phyloP scores from a whole-genome alignment of 139 green algal genomes.

The Edaphochlamys debaryana region DNA sequence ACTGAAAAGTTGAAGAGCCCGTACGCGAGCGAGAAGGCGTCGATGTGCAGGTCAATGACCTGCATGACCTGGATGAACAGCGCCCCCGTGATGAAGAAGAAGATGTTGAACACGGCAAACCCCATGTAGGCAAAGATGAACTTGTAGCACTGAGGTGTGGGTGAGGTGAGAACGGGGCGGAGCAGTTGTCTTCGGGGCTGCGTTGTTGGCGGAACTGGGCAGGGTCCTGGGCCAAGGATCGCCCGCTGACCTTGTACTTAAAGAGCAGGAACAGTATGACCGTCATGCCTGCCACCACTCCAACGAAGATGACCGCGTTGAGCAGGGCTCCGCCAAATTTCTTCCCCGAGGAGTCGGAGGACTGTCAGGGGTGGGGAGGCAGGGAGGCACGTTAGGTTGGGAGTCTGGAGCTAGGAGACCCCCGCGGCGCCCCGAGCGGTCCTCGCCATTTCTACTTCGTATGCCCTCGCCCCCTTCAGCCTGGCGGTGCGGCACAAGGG shows the following conservation, averaged over 20 bases:
- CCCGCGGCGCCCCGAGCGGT: no score
- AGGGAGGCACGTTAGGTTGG: no score
- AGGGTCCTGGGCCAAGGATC: no score
- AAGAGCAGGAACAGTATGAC: conserved; percentile 92
- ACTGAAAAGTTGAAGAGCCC: conserved; percentile 92
- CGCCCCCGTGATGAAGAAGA: conserved; percentile 90
- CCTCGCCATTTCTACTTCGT: no score
- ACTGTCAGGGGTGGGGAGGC: conserved; percentile 47
- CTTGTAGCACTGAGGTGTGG: conserved; percentile 71
- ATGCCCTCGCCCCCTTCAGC: no score
- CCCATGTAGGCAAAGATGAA: conserved; percentile 96
- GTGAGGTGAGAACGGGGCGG: neutral
- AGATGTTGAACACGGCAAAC: conserved; percentile 93
- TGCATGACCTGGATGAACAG: conserved; percentile 58
- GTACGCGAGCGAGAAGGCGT: conserved; percentile 86
- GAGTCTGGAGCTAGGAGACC: no score
- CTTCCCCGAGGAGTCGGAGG: conserved; percentile 69
- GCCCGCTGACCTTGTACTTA: conserved; percentile 92
- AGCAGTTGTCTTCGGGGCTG: no score
- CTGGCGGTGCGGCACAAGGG: no score
- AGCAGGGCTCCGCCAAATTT: conserved; percentile 90
- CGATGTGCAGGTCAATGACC: conserved; percentile 73
- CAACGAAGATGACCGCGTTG: conserved; percentile 94
- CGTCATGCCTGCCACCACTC: conserved; percentile 86
- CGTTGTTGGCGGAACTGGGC: no score